Percentiles rank a stretch among this genome's conserved stretches.
Evolutionary conservation across 495 filamentous ascomycete species (phyloP).

Genomic region (Penicillium subrubescens): DNA sequence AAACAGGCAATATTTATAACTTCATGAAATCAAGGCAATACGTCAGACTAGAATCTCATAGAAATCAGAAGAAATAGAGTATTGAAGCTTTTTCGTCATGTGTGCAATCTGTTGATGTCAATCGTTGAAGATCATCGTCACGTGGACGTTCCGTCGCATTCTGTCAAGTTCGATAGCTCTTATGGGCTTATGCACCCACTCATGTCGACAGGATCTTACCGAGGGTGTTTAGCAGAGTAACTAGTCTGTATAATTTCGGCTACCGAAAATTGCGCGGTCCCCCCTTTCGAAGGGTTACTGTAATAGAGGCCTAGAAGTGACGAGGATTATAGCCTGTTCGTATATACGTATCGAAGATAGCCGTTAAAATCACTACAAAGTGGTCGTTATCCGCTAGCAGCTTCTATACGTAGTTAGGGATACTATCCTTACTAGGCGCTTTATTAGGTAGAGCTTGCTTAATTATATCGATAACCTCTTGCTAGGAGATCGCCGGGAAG

Average conservation of each 20-base stretch:
- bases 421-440: slow-evolving; percentile 26
- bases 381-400: slow-evolving; percentile 4
- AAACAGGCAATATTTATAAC: no score
- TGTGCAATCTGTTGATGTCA: no score
- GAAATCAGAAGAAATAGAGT: no score
- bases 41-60: no score
- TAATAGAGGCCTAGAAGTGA: slow-evolving; percentile 21
- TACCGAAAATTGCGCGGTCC: slow-evolving; percentile 19
- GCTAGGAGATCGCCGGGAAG: neutral
- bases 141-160: no score
- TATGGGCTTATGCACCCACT: no score
- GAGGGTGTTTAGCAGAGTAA: slow-evolving; percentile 31
- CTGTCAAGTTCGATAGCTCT: no score
- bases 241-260: slow-evolving; percentile 25
- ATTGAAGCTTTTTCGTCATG: no score
- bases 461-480: slow-evolving; percentile 13
- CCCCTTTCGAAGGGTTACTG: slow-evolving; percentile 23
- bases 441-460: slow-evolving; percentile 22
- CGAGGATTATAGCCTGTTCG: slow-evolving; percentile 22
- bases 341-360: slow-evolving; percentile 29
- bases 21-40: no score
- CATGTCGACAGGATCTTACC: slow-evolving; percentile 31
- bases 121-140: no score
- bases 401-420: slow-evolving; percentile 24
- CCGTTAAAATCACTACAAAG: slow-evolving; percentile 2